Base-by-base conservation (phyloP, 345 rosid species). In the Excoecaria cochinchinensis region DNA sequence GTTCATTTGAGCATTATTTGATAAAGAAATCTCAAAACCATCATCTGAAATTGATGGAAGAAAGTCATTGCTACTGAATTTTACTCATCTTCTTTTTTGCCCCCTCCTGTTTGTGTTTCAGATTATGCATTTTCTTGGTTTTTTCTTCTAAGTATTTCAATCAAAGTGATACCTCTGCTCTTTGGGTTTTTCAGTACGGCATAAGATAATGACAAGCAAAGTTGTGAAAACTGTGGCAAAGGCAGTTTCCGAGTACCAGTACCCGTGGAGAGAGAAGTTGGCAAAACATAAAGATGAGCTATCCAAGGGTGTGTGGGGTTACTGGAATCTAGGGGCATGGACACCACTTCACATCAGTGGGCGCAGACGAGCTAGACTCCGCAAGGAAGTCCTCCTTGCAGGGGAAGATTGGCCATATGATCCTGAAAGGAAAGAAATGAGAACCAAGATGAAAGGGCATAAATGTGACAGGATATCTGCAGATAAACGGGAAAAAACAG, bases 291-390 rank as follows among this genome's bases (percentile, higher is more conserved):
- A 83, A 78, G 81, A 77, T 2, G 99, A 95, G 84, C 83, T 95
- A 58, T 72, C 90, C 0, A 95, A 90, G 86, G 99, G 97, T 12
- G 94, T 87, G 11, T 95, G 94, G 92, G 97, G 97, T 47, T 95
- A 90, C 74, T 92, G 97, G 99, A 85, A 95, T 74, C 87, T 89
- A 7, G 99, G 97, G 17, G 92, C 92, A 4, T 95, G 97, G 97
- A 95, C 89, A 55, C 95, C 97, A 3, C 85, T 92, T 3, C 91
- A 91, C 78, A 91, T 95, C 63, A 95, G 95, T n/a, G 95, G 86
- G 0, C 91, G 97, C 0, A 87, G 86, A 53, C 83, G 99, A 38
- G 97, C 99, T 9, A 90, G 90, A 82, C 92, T 95, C 15, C 89
- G 97, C 62, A 92, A 89, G 83, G 97, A 95, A 85, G 94, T 92